Evolutionary conservation across 179 eudicot genomes (phyloP).

Genomic region (Spinacia oleracea): DNA sequence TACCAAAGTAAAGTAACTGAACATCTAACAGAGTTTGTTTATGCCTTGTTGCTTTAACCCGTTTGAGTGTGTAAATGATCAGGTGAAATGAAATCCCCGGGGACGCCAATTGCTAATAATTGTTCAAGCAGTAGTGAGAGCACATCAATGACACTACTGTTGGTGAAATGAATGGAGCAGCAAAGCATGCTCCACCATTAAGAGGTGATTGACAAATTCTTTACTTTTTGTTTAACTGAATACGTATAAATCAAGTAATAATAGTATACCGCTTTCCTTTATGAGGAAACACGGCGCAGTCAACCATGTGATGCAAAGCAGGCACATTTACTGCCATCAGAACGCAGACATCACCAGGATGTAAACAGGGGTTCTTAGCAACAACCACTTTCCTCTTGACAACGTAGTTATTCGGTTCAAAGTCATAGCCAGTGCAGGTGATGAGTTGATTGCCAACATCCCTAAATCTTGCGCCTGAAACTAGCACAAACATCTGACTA

Average conservation of each 20-base stretch:
- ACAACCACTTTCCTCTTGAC: conserved; percentile 62
- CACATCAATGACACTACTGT: conserved; percentile 53
- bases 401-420: conserved; percentile 27
- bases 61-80: conserved; percentile 15
- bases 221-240: background rate
- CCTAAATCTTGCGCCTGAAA: conserved; percentile 47
- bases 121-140: conserved; percentile 68
- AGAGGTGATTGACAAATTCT: conserved; percentile 55
- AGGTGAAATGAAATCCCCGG: conserved; percentile 55
- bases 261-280: conserved; percentile 69
- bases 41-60: background rate
- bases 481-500: conserved; percentile 88
- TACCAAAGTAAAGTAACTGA: no score
- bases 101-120: conserved; percentile 40
- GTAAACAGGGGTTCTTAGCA: conserved; percentile 96
- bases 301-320: conserved; percentile 82
- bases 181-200: conserved; percentile 48
- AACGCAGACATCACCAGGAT: conserved; percentile 93
- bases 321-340: conserved; percentile 72
- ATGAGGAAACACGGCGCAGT: conserved; percentile 91
- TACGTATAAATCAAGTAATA: background rate
- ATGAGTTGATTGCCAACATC: conserved; percentile 33
- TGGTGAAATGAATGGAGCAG: conserved; percentile 50
- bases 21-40: background rate
- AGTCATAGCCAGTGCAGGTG: conserved; percentile 21